phyloP scores from a whole-genome alignment of 2,329 filamentous ascomycete genomes.

The Cercospora canescens region DNA sequence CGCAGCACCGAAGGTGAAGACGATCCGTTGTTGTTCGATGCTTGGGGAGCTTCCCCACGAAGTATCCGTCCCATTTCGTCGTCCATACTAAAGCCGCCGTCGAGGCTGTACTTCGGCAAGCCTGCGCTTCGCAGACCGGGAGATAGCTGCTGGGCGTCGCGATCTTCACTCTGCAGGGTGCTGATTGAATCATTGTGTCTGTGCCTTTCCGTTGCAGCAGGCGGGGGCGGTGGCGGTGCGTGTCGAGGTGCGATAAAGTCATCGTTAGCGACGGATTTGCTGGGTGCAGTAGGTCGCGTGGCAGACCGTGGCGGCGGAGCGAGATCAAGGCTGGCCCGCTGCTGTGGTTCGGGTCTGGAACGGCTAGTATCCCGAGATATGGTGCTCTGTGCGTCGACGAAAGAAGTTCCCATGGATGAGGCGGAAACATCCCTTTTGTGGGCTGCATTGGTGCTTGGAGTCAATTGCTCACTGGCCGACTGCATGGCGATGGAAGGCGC shows the following conservation, averaged over 20 bases:
- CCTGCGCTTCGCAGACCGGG: slow-evolving; percentile 33
- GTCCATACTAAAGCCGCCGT: slow-evolving; percentile 89
- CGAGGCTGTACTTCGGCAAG: slow-evolving; percentile 61
- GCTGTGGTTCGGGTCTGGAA: slow-evolving; percentile 23
- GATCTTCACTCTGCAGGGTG: slow-evolving; percentile 42
- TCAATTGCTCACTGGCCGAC: slow-evolving; percentile 36
- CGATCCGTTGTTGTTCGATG: slow-evolving; percentile 31
- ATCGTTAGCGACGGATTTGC: slow-evolving; percentile 41
- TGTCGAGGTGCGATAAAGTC: slow-evolving; percentile 50
- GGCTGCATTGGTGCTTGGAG: slow-evolving; percentile 43
- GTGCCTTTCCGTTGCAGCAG: slow-evolving; percentile 33
- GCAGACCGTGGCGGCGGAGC: slow-evolving; percentile 48
- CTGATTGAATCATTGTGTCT: slow-evolving; percentile 47
- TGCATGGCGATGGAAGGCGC: slow-evolving; percentile 31
- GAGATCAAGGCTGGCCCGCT: slow-evolving; percentile 42
- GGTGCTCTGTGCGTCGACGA: slow-evolving; percentile 37
- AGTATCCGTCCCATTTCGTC: slow-evolving; percentile 92
- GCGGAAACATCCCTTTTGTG: slow-evolving; percentile 44
- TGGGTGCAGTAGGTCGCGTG: slow-evolving; percentile 45
- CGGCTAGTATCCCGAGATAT: slow-evolving; percentile 31
- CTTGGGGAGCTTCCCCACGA: slow-evolving; percentile 61
- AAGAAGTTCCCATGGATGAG: slow-evolving; percentile 37
- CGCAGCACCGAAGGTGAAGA: slow-evolving; percentile 71
- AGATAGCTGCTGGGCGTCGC: slow-evolving; percentile 30
- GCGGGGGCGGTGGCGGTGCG: slow-evolving; percentile 42